Evolutionary conservation across 306 rosid genomes (phyloP).

Genomic region (Dryas alaskensis): DNA sequence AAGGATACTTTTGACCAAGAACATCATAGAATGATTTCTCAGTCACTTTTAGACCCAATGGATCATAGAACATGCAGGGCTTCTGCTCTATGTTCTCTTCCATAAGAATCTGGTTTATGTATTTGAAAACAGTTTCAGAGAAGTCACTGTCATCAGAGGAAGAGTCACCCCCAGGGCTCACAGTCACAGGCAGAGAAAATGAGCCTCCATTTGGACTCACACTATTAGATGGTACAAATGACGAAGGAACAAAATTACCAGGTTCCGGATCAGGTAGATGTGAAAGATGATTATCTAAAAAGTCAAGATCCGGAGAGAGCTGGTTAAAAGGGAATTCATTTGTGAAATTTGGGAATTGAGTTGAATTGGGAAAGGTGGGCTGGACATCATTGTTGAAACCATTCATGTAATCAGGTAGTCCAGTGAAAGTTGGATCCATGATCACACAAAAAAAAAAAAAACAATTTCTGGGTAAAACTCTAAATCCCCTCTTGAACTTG

Average conservation of each 20-base stretch:
- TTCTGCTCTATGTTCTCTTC: slow-evolving; percentile 74
- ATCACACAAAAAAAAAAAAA: background rate
- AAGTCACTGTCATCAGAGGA: slow-evolving; percentile 48
- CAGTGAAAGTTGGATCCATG: slow-evolving; percentile 32
- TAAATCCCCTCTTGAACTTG: background rate
- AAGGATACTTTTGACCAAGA: slow-evolving; percentile 50
- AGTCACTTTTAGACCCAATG: slow-evolving; percentile 66
- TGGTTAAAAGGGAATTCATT: slow-evolving; percentile 15
- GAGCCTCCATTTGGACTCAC: slow-evolving; percentile 19
- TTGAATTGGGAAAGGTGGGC: slow-evolving; percentile 15
- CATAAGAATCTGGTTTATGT: slow-evolving; percentile 63
- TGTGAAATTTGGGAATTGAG: slow-evolving; percentile 14
- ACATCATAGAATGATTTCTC: slow-evolving; percentile 86
- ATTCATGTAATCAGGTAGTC: slow-evolving; percentile 26
- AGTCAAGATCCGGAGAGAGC: slow-evolving; percentile 25
- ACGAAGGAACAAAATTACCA: slow-evolving; percentile 14
- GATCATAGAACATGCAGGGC: slow-evolving; percentile 79
- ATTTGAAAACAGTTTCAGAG: slow-evolving; percentile 58
- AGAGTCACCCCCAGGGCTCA: slow-evolving; percentile 35
- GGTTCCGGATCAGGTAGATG: slow-evolving; percentile 15
- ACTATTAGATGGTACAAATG: slow-evolving; percentile 12
- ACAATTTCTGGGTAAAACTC: background rate
- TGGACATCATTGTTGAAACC: slow-evolving; percentile 9
- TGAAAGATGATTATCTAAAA: slow-evolving; percentile 8
- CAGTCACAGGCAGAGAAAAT: slow-evolving; percentile 19